phyloP scores from a whole-genome alignment of 306 rosid species.

The Cajanus cajan region DNA sequence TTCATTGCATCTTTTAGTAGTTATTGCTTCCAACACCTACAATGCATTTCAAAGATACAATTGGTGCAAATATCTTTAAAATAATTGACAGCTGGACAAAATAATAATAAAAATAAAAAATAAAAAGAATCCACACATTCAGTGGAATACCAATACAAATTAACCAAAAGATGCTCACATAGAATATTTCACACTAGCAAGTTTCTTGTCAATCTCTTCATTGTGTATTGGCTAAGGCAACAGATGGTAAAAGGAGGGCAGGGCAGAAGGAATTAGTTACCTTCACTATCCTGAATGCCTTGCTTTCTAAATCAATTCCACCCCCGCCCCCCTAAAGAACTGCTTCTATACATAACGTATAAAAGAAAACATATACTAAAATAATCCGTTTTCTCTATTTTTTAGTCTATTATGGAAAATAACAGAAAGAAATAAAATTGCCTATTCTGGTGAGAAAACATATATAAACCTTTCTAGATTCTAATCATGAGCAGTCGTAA shows the following conservation, averaged over 20 bases:
- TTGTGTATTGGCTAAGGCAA: neutral
- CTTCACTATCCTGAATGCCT: neutral
- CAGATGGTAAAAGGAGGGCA: neutral
- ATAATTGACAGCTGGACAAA: neutral
- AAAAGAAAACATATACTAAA: neutral
- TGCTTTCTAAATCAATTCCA: neutral
- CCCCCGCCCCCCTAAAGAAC: neutral
- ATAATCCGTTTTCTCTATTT: neutral
- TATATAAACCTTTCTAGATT: neutral
- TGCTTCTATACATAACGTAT: neutral
- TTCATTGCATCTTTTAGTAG: conserved; percentile 73
- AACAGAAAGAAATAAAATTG: conserved; percentile 3
- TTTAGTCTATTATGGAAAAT: neutral
- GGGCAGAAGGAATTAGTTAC: neutral
- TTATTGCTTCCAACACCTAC: conserved; percentile 89
- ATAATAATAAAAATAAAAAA: neutral
- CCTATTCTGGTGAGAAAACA: neutral
- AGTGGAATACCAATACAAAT: neutral
- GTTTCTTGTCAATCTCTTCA: neutral
- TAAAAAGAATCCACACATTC: neutral
- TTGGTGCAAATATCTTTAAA: neutral
- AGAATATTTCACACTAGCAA: neutral
- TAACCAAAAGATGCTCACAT: neutral
- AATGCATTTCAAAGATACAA: conserved; percentile 17
- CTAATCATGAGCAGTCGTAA: neutral